Conservation (phyloP, 768 basidiomycete genomes). For the Daedaleopsis sinensis region DNA sequence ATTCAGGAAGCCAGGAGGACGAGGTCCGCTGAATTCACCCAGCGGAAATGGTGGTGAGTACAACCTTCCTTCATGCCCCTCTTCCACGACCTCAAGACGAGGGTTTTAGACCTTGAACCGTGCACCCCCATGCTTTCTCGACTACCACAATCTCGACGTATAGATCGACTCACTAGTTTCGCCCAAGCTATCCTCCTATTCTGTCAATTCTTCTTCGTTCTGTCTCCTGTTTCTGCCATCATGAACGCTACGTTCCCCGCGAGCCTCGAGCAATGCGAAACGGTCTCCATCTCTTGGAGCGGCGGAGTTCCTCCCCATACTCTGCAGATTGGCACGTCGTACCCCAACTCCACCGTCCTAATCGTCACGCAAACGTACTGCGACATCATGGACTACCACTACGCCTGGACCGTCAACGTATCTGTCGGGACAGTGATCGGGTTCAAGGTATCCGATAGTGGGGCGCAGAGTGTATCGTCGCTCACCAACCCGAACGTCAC, state of each 20-base stretch:
- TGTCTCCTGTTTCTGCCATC: not conserved
- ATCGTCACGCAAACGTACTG: not conserved
- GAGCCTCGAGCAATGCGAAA: not conserved
- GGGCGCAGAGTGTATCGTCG: not conserved
- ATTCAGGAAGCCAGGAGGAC: not conserved
- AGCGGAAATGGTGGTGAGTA: no score
- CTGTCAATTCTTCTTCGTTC: not conserved
- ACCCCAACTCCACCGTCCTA: not conserved
- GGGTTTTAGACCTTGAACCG: no score
- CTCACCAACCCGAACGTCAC: not conserved
- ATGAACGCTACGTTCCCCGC: not conserved
- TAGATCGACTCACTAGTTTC: not conserved
- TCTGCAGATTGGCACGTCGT: not conserved
- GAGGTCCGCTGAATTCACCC: no score
- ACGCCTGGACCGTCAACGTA: not conserved
- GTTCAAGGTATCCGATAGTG: not conserved
- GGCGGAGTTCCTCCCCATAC: not conserved
- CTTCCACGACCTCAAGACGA: no score
- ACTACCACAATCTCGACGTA: no score
- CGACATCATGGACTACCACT: not conserved
- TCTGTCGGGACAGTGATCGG: not conserved
- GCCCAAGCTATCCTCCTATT: not conserved
- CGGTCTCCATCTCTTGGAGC: not conserved
- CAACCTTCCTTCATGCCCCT: no score
- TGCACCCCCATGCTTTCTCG: no score